Conservation (phyloP, 768 basidiomycete genomes). For the Myochromella boudieri region DNA sequence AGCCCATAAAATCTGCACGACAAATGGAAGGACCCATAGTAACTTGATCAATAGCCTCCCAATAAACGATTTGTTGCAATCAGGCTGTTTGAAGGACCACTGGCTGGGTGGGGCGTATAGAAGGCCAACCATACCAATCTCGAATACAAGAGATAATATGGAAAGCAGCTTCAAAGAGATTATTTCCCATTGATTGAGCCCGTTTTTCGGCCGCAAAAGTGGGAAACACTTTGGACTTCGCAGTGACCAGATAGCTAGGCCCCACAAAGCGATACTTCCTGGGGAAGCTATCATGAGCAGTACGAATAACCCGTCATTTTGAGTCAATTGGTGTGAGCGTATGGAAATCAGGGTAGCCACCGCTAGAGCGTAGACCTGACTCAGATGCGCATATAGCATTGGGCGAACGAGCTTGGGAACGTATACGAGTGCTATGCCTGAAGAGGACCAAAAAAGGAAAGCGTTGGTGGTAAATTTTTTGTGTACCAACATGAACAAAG, state of each 20-base stretch:
- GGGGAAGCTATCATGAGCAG: constrained; percentile 17
- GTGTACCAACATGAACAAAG: no score
- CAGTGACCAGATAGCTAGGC: not conserved
- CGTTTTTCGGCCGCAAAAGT: not conserved
- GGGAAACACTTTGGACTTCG: not conserved
- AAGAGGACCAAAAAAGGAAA: no score
- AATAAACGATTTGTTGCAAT: constrained; percentile 4
- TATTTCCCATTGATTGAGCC: not conserved
- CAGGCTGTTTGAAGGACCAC: constrained; percentile 5
- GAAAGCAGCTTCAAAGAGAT: not conserved
- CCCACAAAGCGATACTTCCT: constrained; percentile 17
- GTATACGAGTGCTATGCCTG: constrained; percentile 15
- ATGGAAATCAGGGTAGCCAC: constrained; percentile 10
- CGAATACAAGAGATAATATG: not conserved
- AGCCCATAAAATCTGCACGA: not conserved
- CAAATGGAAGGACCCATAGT: constrained; percentile 6
- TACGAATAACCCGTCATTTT: constrained; percentile 19
- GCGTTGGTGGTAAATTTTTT: no score
- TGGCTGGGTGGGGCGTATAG: not conserved
- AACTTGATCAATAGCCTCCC: constrained; percentile 7
- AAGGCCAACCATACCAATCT: constrained; percentile 3
- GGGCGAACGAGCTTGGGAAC: constrained; percentile 5
- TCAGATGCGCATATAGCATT: constrained; percentile 18
- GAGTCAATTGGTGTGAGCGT: constrained; percentile 10
- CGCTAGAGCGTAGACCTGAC: constrained; percentile 15